Percentiles rank a stretch among this genome's conserved stretches.
These are phyloP conservation scores for Dacryopinax primogenitus DNA, from an alignment of 768 basidiomycete species.

Conservation along the genomic window DNA sequence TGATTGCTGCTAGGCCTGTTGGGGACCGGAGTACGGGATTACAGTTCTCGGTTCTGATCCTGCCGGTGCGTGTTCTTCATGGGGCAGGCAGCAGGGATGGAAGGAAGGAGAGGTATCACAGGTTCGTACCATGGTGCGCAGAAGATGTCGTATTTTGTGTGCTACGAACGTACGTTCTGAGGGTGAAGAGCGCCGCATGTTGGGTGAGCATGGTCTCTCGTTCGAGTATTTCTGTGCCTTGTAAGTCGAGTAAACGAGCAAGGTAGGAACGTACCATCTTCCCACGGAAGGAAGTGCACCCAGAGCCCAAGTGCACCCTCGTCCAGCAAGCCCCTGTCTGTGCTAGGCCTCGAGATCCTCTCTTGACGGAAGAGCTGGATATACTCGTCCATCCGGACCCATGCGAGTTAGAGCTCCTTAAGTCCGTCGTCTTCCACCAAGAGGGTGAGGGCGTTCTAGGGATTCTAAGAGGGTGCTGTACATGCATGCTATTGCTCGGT, in stretches of 20 bases:
- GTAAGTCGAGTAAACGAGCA: neutral
- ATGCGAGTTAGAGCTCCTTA: constrained; percentile 59
- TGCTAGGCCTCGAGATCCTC: neutral
- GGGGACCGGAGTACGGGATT: constrained; percentile 28
- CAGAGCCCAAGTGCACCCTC: neutral
- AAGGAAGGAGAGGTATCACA: neutral
- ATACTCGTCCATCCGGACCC: constrained; percentile 51
- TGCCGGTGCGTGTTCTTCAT: neutral
- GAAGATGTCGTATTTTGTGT: constrained; percentile 8
- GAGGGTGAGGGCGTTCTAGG: constrained; percentile 62
- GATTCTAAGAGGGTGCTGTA: too few relatives aligned
- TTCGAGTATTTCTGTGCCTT: neutral
- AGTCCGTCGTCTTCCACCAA: constrained; percentile 66
- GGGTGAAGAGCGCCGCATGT: neutral
- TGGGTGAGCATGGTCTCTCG: neutral
- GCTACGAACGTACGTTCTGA: neutral
- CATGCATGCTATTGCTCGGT: too few relatives aligned
- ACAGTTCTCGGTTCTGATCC: neutral
- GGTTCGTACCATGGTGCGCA: neutral
- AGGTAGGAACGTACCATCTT: neutral
- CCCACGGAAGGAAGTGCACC: neutral
- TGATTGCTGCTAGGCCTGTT: neutral
- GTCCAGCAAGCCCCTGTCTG: neutral
- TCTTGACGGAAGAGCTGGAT: constrained; percentile 56
- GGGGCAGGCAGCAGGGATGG: neutral